phyloP scores from a whole-genome alignment of 2,329 filamentous ascomycete species.

The Dactylellina parvicollis region DNA sequence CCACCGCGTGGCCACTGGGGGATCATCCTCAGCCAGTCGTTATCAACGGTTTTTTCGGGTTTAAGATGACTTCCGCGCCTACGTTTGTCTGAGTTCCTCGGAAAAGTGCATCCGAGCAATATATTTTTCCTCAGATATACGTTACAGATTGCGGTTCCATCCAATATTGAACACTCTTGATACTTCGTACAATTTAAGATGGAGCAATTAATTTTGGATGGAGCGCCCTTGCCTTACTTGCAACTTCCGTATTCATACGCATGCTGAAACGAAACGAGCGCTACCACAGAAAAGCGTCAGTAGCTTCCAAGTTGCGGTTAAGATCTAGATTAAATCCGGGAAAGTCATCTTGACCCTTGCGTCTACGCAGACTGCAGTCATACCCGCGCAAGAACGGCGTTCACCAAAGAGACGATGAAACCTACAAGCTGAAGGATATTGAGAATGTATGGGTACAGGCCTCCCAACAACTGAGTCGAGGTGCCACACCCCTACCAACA shows the following conservation, averaged over 20 bases:
- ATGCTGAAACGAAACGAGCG: conserved; percentile 47
- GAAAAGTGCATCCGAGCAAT: conserved; percentile 4
- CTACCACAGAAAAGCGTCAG: conserved; percentile 21
- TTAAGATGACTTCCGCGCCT: conserved; percentile 15
- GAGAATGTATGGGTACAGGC: conserved; percentile 26
- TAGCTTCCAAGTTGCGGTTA: conserved; percentile 18
- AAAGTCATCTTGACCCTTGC: conserved; percentile 41
- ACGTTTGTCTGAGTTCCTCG: conserved; percentile 37
- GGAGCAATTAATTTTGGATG: conserved; percentile 22
- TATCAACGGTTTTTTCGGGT: conserved; percentile 8
- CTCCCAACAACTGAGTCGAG: conserved; percentile 21
- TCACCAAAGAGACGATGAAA: conserved; percentile 24
- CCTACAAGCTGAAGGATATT: conserved; percentile 11
- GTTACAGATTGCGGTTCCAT: conserved; percentile 4
- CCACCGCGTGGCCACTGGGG: not conserved
- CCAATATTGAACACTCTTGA: not conserved
- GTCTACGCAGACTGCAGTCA: conserved; percentile 39
- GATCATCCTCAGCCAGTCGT: conserved; percentile 17
- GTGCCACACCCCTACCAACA: conserved; percentile 19
- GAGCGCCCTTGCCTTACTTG: conserved; percentile 9
- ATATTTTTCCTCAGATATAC: conserved; percentile 5
- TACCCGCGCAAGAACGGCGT: conserved; percentile 45
- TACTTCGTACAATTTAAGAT: conserved; percentile 19
- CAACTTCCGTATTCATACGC: conserved; percentile 41
- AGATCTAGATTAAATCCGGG: conserved; percentile 36